These are phyloP conservation scores for Xylaria sp. DNA, from an alignment of 2,329 filamentous ascomycete genomes.

Conservation along the genomic window DNA sequence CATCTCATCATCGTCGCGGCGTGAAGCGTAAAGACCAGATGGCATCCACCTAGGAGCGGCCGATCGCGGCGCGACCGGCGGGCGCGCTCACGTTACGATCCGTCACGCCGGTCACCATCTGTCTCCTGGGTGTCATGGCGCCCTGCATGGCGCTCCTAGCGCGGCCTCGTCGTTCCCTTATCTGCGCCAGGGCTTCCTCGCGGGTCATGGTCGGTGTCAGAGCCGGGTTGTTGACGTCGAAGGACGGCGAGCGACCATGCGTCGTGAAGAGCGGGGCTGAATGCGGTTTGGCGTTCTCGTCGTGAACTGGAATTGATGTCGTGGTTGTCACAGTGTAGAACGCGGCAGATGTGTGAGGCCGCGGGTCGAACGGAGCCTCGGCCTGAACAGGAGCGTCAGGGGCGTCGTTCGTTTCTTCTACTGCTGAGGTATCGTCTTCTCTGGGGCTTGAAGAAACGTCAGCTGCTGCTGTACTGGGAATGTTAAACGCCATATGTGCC, in stretches of 20 bases:
- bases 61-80: conserved; percentile 47
- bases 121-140: conserved; percentile 69
- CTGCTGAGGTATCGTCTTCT: conserved; percentile 21
- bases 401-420: conserved; percentile 16
- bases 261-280: conserved; percentile 42
- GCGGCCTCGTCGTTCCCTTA: conserved; percentile 76
- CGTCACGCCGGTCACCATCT: conserved; percentile 63
- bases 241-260: conserved; percentile 52
- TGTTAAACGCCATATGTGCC: conserved; percentile 52
- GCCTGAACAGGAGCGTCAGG: conserved; percentile 26
- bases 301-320: conserved; percentile 64
- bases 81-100: conserved; percentile 63
- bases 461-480: conserved; percentile 58
- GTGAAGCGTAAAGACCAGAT: conserved; percentile 23
- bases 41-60: conserved; percentile 41
- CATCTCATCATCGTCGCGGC: conserved; percentile 18
- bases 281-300: conserved; percentile 53
- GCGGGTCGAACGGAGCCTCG: conserved; percentile 37
- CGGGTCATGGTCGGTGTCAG: conserved; percentile 74
- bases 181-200: conserved; percentile 80
- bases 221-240: conserved; percentile 67
- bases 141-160: conserved; percentile 75
- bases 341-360: conserved; percentile 60
- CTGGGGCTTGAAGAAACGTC: conserved; percentile 17
- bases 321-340: conserved; percentile 62